These are phyloP conservation scores for Nicotiana tabacum DNA, from an alignment of 257 asterid genomes.

Conservation along the genomic window DNA sequence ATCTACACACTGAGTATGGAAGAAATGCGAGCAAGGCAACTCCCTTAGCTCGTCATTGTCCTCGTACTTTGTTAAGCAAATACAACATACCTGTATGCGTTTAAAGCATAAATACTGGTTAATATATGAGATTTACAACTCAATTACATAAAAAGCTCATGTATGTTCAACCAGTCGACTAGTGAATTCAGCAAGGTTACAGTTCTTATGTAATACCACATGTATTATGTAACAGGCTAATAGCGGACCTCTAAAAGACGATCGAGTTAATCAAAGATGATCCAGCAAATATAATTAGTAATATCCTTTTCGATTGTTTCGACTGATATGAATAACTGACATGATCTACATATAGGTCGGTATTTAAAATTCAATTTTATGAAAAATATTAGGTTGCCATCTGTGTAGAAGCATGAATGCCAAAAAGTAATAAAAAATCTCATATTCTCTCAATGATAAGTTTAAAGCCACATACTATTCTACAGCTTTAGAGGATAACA, in stretches of 20 bases:
- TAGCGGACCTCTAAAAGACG: not conserved
- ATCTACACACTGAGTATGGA: slow-evolving; percentile 37
- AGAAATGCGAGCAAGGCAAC: slow-evolving; percentile 40
- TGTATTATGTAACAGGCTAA: not conserved
- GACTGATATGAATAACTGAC: not conserved
- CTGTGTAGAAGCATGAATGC: not conserved
- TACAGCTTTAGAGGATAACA: not conserved
- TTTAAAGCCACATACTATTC: not conserved
- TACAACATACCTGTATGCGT: slow-evolving; percentile 31
- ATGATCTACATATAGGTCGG: not conserved
- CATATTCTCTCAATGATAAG: not conserved
- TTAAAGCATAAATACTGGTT: not conserved
- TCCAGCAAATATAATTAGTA: not conserved
- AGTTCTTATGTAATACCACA: not conserved
- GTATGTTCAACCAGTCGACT: not conserved
- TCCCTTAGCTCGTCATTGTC: slow-evolving; percentile 41
- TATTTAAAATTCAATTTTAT: not conserved
- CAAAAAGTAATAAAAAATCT: not conserved
- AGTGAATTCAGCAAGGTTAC: not conserved
- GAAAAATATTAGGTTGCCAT: not conserved
- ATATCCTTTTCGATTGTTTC: not conserved
- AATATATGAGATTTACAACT: not conserved
- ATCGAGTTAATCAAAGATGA: not conserved
- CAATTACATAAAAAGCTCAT: not conserved
- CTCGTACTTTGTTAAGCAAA: slow-evolving; percentile 36